These are phyloP conservation scores for Talaromyces wortmannii DNA, from an alignment of 495 filamentous ascomycete genomes.

Conservation along the genomic window DNA sequence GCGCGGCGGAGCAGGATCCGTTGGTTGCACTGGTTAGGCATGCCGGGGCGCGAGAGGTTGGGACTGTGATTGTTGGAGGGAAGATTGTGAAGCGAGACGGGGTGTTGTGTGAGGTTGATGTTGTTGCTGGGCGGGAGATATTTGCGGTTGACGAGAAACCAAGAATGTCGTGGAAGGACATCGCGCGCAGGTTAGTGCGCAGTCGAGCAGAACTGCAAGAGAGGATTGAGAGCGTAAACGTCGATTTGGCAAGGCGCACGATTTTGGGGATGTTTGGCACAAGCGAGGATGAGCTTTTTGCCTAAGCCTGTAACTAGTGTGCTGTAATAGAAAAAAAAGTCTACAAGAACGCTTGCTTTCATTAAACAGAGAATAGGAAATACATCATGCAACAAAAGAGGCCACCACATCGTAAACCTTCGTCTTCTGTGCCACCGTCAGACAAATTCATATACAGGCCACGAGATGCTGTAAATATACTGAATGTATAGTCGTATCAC, in stretches of 20 bases:
- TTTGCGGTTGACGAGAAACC: neutral
- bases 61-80: neutral
- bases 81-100: neutral
- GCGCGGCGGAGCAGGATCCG: slow-evolving; percentile 13
- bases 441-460: neutral
- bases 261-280: neutral
- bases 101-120: neutral
- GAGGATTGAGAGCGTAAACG: neutral
- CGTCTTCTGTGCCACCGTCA: neutral
- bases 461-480: too few relatives aligned
- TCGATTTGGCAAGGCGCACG: neutral
- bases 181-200: neutral
- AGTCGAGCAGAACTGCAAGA: neutral
- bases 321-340: neutral
- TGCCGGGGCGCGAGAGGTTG: neutral
- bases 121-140: neutral
- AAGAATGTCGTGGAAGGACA: neutral
- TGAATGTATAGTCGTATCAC: neutral
- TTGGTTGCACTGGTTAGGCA: slow-evolving; percentile 29
- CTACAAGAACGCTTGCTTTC: slow-evolving; percentile 1
- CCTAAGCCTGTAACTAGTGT: neutral
- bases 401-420: neutral
- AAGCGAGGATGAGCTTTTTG: neutral
- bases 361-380: neutral
- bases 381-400: neutral